Percentiles rank a stretch among this genome's conserved stretches.
Conservation (phyloP, 352 stramenopile species). For the Globisporangium parvum region DNA sequence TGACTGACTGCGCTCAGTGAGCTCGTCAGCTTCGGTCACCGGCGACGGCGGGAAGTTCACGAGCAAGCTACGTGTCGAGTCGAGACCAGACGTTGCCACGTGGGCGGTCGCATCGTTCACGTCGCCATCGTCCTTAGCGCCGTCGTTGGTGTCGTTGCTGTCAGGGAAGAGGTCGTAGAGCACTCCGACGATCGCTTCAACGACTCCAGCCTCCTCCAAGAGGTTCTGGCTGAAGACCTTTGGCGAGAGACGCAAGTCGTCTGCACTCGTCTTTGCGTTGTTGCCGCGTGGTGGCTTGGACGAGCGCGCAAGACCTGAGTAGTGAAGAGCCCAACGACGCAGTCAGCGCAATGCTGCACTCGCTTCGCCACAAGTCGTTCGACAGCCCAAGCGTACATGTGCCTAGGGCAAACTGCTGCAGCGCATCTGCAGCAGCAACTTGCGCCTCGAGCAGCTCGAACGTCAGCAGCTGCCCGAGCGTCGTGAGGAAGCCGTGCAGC, state of each 20-base stretch:
- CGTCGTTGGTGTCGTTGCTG: conserved; percentile 38
- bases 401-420: conserved; percentile 55
- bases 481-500: conserved; percentile 38
- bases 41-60: neutral
- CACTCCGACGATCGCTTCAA: conserved; percentile 51
- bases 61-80: neutral
- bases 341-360: neutral
- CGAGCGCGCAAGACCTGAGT: conserved; percentile 32
- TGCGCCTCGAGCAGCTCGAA: conserved; percentile 58
- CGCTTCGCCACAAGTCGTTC: neutral
- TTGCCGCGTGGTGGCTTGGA: conserved; percentile 22
- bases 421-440: conserved; percentile 44
- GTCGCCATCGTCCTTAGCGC: conserved; percentile 1
- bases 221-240: conserved; percentile 62
- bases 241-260: conserved; percentile 57
- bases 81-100: neutral
- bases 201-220: conserved; percentile 53
- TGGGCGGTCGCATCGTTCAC: neutral
- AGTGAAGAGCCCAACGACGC: neutral
- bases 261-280: conserved; percentile 19
- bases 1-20: neutral
- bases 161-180: conserved; percentile 72
- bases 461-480: conserved; percentile 50
- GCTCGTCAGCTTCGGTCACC: neutral
- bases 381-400: conserved; percentile 30